Base-by-base conservation (phyloP, 495 filamentous ascomycete species). In the Amorphotheca resinae region DNA sequence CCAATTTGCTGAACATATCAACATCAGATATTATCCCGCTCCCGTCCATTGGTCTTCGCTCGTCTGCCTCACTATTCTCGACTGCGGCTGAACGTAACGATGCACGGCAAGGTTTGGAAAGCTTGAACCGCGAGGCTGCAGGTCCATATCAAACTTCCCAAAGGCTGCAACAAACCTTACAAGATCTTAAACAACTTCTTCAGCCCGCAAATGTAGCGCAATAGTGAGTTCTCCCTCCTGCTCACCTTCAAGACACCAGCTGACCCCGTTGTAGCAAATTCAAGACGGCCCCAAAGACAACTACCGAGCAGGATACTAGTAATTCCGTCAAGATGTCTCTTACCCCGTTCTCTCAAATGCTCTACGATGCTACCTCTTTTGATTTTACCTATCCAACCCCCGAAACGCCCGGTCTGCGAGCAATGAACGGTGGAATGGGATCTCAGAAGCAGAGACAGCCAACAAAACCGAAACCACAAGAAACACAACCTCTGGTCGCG, bases 161-260 rank as follows among this genome's bases (percentile, higher is more conserved):
- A 55, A 61, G 58, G 52, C 54, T 64, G 21, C 68, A 66, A 45
- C 65, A 59, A 46, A 70, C 61, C 17, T 68, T 82, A 32, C 63
- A 74, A 54, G 77, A 84, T 50, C 63, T 91, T 34, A 79, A 84
- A 50, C 74, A 79, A 47, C 66, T 85, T 41, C 61, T 87, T 41
- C 73, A 77, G 55, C 73, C 72, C 8, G 72, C 76, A 31, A 73
- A 78, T 30, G 62, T 86, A 48, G 80, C 83, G 14, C 70, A 87
- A 59, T 50, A 45, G 54, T 56, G 33, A 33, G 50, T 22, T 41
- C 9, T 1, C 22, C 2, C 18, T 18, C 11, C 9, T 21, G 21
- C 16, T 9, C 17, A 40, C 41, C n/a, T n/a, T 25, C 51, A 56
- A 17, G 56, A 18, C 4, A 15, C 15, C 35, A 32, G 14, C 48